These are phyloP conservation scores for Podospora pseudocomata DNA, from an alignment of 495 filamentous ascomycete species.

Conservation along the genomic window DNA sequence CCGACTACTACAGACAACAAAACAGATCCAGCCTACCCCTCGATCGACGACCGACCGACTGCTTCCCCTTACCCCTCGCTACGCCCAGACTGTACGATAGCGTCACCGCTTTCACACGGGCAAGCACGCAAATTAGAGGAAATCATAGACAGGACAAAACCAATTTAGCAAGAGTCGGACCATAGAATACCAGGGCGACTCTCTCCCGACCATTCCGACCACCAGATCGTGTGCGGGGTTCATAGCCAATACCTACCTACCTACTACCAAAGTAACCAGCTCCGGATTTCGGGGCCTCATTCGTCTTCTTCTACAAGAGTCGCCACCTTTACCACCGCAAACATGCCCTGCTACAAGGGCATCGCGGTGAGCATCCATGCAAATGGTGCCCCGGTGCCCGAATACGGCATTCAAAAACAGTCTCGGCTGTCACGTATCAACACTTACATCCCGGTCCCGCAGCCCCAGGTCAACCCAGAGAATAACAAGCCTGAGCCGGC, in stretches of 20 bases:
- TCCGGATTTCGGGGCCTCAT: slow-evolving; percentile 2
- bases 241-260: not conserved
- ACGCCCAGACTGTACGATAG: not conserved
- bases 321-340: slow-evolving; percentile 13
- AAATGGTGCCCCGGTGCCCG: slow-evolving; percentile 78
- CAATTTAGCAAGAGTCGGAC: not conserved
- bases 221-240: not conserved
- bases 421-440: slow-evolving; percentile 87
- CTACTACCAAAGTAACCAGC: not conserved
- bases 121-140: not conserved
- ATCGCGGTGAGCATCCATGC: slow-evolving; percentile 96
- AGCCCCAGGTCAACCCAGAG: slow-evolving; percentile 68
- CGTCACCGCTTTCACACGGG: not conserved
- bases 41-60: not conserved
- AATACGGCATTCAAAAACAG: slow-evolving; percentile 93
- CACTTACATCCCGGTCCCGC: slow-evolving; percentile 92
- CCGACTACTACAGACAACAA: not conserved
- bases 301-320: not conserved
- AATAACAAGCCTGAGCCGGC: slow-evolving; percentile 78
- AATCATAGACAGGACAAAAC: not conserved
- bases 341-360: slow-evolving; percentile 97
- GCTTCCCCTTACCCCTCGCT: not conserved
- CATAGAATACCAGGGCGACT: not conserved
- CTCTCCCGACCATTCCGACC: not conserved
- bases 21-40: not conserved